Evolutionary conservation across 768 basidiomycete species (phyloP).

Genomic region (Lactifluus hygrophoroides): DNA sequence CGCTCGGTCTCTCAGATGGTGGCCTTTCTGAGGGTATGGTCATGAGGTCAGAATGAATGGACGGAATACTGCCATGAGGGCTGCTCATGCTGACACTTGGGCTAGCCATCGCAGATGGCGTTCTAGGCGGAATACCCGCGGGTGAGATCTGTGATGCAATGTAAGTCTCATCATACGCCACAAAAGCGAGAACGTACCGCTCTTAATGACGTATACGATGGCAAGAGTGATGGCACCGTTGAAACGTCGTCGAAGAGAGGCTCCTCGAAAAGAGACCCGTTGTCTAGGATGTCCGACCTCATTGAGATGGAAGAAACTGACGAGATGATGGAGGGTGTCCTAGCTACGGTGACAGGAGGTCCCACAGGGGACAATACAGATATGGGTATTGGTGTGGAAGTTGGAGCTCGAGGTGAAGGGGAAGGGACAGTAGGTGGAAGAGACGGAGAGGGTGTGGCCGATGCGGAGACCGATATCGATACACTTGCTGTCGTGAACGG

Average conservation of each 20-base stretch:
- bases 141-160: slow-evolving; percentile 25
- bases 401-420: slow-evolving; percentile 25
- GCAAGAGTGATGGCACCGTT: slow-evolving; percentile 51
- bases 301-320: slow-evolving; percentile 27
- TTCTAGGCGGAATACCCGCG: slow-evolving; percentile 26
- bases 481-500: slow-evolving; percentile 37
- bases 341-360: slow-evolving; percentile 26
- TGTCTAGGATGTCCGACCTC: slow-evolving; percentile 26
- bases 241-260: slow-evolving; percentile 31
- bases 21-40: slow-evolving; percentile 33
- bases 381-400: slow-evolving; percentile 19
- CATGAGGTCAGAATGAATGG: slow-evolving; percentile 37
- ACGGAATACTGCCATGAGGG: slow-evolving; percentile 40
- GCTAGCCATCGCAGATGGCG: slow-evolving; percentile 31
- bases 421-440: slow-evolving; percentile 26
- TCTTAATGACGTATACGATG: slow-evolving; percentile 29
- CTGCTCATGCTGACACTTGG: slow-evolving; percentile 44
- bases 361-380: slow-evolving; percentile 15
- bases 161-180: slow-evolving; percentile 4
- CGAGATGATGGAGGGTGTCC: slow-evolving; percentile 27
- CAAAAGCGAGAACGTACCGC: slow-evolving; percentile 23
- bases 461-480: slow-evolving; percentile 29
- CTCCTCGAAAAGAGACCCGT: slow-evolving; percentile 22
- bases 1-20: slow-evolving; percentile 26
- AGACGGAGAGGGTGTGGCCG: slow-evolving; percentile 24